Evolutionary conservation across 768 basidiomycete genomes (phyloP).

Genomic region (Boletus coccyginus): DNA sequence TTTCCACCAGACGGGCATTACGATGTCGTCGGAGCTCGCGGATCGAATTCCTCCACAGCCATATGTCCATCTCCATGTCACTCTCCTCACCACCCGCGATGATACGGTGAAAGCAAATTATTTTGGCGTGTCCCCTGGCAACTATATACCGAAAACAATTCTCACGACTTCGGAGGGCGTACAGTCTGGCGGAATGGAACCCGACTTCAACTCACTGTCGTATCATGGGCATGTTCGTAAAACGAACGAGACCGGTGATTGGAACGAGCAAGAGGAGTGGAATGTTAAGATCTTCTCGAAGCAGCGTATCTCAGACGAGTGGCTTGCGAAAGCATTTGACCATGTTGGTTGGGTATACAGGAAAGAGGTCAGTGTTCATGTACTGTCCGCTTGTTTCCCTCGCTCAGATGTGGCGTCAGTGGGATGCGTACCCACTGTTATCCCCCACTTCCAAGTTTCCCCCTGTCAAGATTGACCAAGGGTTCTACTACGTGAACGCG

Average conservation of each 20-base stretch:
- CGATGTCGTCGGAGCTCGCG: slow-evolving; percentile 46
- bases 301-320: slow-evolving; percentile 59
- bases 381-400: background rate
- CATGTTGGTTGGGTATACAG: slow-evolving; percentile 78
- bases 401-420: slow-evolving; percentile 40
- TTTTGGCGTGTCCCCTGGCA: slow-evolving; percentile 53
- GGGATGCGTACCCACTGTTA: slow-evolving; percentile 78
- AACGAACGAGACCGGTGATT: slow-evolving; percentile 23
- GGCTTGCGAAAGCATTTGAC: slow-evolving; percentile 66
- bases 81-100: slow-evolving; percentile 78
- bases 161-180: slow-evolving; percentile 71
- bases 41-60: slow-evolving; percentile 62
- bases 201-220: slow-evolving; percentile 84
- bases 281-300: slow-evolving; percentile 88
- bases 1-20: slow-evolving; percentile 65
- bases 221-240: slow-evolving; percentile 62
- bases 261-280: slow-evolving; percentile 43
- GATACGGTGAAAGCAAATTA: slow-evolving; percentile 59
- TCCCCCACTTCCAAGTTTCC: slow-evolving; percentile 68
- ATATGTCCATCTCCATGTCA: slow-evolving; percentile 86
- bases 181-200: slow-evolving; percentile 51
- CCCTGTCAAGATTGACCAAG: slow-evolving; percentile 71
- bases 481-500: slow-evolving; percentile 88
- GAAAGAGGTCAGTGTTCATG: slow-evolving; percentile 55
- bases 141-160: slow-evolving; percentile 56